Conservation (phyloP, 768 basidiomycete species). For the Leccinum pellstonianum region DNA sequence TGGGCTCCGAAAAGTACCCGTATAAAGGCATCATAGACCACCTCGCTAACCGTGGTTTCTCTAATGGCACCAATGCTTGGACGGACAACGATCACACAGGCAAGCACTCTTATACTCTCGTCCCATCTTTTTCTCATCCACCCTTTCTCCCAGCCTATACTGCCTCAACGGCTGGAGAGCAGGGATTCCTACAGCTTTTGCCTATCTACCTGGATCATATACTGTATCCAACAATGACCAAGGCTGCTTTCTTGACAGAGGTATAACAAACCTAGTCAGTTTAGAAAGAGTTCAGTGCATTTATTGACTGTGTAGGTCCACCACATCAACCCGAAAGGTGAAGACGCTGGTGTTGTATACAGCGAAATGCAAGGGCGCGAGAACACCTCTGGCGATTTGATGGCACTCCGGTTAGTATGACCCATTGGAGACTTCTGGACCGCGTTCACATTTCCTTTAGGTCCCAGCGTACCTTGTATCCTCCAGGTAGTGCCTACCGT, state of each 20-base stretch:
- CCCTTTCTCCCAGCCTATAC: constrained; percentile 64
- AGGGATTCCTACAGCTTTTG: constrained; percentile 83
- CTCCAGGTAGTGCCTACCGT: constrained; percentile 80
- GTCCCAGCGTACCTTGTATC: constrained; percentile 78
- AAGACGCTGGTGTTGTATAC: constrained; percentile 95
- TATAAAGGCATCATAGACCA: constrained; percentile 96
- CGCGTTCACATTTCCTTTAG: constrained; percentile 38
- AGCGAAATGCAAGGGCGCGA: constrained; percentile 96
- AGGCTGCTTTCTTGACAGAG: constrained; percentile 76
- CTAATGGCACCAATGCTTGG: constrained; percentile 94
- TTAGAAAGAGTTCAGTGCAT: constrained; percentile 2
- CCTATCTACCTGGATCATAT: constrained; percentile 96
- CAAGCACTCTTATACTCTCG: background rate
- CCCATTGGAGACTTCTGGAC: background rate
- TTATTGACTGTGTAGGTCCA: constrained; percentile 67
- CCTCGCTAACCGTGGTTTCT: constrained; percentile 91
- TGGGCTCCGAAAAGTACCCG: constrained; percentile 94
- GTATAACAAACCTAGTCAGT: constrained; percentile 29
- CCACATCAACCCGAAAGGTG: constrained; percentile 86
- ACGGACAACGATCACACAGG: constrained; percentile 89
- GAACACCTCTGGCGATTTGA: constrained; percentile 88
- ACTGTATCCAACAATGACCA: constrained; percentile 90
- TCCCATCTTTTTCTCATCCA: background rate
- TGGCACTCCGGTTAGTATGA: constrained; percentile 71
- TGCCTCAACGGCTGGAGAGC: constrained; percentile 90